Conservation (phyloP, 2,329 filamentous ascomycete genomes). For the Rhynchosporium graminicola region DNA sequence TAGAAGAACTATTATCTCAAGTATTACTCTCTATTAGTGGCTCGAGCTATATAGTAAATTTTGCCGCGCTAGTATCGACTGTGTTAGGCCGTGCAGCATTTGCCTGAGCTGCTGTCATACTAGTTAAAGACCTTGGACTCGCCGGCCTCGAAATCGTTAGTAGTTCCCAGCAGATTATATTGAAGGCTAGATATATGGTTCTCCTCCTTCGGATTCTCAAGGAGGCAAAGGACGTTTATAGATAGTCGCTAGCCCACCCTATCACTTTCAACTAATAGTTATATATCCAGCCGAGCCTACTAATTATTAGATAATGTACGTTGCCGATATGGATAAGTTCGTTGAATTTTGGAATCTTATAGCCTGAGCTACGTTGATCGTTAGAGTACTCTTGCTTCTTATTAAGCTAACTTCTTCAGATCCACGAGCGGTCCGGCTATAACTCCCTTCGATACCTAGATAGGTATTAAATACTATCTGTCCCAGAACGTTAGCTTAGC, state of each 20-base stretch:
- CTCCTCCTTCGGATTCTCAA: background rate
- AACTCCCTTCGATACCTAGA: background rate
- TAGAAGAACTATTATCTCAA: background rate
- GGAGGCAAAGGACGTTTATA: background rate
- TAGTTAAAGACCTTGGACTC: too few relatives aligned
- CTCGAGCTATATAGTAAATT: background rate
- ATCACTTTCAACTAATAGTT: slow-evolving; percentile 56
- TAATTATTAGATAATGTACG: slow-evolving; percentile 50
- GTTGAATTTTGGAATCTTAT: slow-evolving; percentile 63
- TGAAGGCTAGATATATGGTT: background rate
- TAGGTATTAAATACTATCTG: background rate
- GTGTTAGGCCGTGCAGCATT: too few relatives aligned
- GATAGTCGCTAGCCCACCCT: slow-evolving; percentile 25
- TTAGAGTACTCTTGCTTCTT: slow-evolving; percentile 6
- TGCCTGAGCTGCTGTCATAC: too few relatives aligned
- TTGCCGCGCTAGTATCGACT: background rate
- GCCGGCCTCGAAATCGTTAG: background rate
- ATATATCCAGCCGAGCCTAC: slow-evolving; percentile 51
- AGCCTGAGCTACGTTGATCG: slow-evolving; percentile 59
- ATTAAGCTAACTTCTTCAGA: slow-evolving; percentile 7
- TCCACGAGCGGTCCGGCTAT: background rate
- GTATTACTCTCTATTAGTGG: background rate
- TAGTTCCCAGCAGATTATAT: background rate
- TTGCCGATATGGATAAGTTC: slow-evolving; percentile 48
- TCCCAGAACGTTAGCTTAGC: background rate